These are phyloP conservation scores for Hypoxylon crocopeplum DNA, from an alignment of 495 filamentous ascomycete genomes.

Conservation along the genomic window DNA sequence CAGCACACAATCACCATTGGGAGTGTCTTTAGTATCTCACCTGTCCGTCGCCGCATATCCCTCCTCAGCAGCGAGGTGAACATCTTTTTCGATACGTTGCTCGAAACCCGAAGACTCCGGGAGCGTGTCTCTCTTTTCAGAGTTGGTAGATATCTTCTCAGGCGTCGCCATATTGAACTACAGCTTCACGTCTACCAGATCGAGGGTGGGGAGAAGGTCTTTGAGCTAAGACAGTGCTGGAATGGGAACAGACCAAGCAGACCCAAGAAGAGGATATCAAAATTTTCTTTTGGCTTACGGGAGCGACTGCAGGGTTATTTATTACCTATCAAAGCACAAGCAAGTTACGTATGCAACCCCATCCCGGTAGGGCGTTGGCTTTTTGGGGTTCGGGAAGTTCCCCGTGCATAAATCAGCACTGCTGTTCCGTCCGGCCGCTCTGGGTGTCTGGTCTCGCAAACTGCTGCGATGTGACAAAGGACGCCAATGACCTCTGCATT, in stretches of 20 bases:
- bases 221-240: no score
- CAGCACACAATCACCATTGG: background rate
- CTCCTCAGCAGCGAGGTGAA: conserved; percentile 59
- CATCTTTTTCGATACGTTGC: conserved; percentile 23
- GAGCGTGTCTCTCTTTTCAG: conserved; percentile 5
- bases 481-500: no score
- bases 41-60: conserved; percentile 68
- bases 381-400: no score
- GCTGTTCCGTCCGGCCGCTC: no score
- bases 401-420: no score
- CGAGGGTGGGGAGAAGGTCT: no score
- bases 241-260: no score
- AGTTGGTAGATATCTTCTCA: background rate
- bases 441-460: no score
- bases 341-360: no score
- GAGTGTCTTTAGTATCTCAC: conserved; percentile 42
- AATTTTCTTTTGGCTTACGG: background rate
- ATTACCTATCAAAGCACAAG: background rate
- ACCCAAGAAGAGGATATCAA: no score
- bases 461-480: no score
- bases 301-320: background rate
- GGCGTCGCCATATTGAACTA: conserved; percentile 8
- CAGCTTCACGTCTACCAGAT: background rate
- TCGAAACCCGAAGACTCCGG: conserved; percentile 3
- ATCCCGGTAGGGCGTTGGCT: no score